These are phyloP conservation scores for Macrocystidia cucumis DNA, from an alignment of 1,284 basidiomycete genomes.

Conservation along the genomic window DNA sequence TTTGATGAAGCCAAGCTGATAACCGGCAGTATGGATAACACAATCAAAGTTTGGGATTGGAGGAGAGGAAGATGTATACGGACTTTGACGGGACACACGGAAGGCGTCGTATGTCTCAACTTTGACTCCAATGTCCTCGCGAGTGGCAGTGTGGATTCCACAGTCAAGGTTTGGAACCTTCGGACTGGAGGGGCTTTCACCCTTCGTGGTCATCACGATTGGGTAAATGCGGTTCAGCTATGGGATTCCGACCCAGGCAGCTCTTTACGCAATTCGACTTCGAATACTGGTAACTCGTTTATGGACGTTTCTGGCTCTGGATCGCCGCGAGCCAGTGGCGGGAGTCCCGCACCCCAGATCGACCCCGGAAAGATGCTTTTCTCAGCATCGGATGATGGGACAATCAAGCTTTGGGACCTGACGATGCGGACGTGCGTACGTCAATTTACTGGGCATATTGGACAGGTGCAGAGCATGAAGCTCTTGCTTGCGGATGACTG, in stretches of 20 bases:
- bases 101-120: conserved; percentile 88
- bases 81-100: conserved; percentile 85
- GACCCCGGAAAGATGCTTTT: conserved; percentile 91
- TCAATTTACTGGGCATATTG: conserved; percentile 86
- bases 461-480: conserved; percentile 90
- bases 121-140: conserved; percentile 93
- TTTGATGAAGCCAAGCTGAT: conserved; percentile 96
- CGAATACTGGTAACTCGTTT: conserved; percentile 26
- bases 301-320: conserved; percentile 26
- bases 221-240: conserved; percentile 93
- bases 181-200: conserved; percentile 89
- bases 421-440: conserved; percentile 75
- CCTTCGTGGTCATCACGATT: conserved; percentile 88
- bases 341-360: conserved; percentile 39
- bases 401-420: conserved; percentile 94
- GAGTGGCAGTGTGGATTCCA: conserved; percentile 84
- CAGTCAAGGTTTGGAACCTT: conserved; percentile 95
- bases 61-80: conserved; percentile 86
- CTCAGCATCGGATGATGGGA: conserved; percentile 92
- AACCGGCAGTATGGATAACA: conserved; percentile 95
- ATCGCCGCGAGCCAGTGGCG: conserved; percentile 16
- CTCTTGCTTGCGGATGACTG: conserved; percentile 60
- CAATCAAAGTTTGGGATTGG: conserved; percentile 98
- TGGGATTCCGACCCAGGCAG: conserved; percentile 71
- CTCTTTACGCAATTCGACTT: no score